Conservation (phyloP, 2,329 filamentous ascomycete genomes). For the Dryadomyces quercivorus region DNA sequence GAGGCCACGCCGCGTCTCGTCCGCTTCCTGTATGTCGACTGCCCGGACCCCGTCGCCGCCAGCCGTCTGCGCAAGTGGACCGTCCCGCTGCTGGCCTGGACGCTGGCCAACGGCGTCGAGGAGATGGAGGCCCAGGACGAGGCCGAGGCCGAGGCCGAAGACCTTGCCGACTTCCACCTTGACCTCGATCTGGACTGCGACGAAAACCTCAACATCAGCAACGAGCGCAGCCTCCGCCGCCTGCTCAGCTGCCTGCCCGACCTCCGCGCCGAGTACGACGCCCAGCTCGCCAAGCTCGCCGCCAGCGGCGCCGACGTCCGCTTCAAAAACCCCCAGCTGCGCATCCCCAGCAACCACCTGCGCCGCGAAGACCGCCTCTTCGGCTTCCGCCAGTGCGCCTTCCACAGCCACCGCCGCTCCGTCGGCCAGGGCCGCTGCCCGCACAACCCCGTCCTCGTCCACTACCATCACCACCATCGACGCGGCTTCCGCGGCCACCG, state of each 20-base stretch:
- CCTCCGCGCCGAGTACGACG: conserved; percentile 36
- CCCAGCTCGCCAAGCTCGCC: conserved; percentile 40
- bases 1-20: conserved; percentile 40
- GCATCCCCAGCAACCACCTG: conserved; percentile 42
- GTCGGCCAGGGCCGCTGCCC: conserved; percentile 44
- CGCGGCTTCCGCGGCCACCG: not conserved
- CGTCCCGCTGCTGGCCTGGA: conserved; percentile 49
- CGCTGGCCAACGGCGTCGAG: conserved; percentile 22
- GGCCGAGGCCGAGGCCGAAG: not conserved
- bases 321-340: conserved; percentile 49
- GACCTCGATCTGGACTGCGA: conserved; percentile 1
- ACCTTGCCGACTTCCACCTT: not conserved
- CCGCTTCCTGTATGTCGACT: conserved; percentile 40
- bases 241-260: conserved; percentile 32
- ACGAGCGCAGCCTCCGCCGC: conserved; percentile 14
- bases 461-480: not conserved
- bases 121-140: not conserved
- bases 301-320: conserved; percentile 36
- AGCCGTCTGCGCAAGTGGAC: conserved; percentile 45
- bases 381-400: conserved; percentile 49
- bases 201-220: conserved; percentile 16
- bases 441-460: conserved; percentile 17
- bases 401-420: conserved; percentile 43
- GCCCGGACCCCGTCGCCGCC: conserved; percentile 30
- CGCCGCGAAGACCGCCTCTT: conserved; percentile 44